Base-by-base conservation (phyloP, 306 rosid species). In the Trifolium dubium region DNA sequence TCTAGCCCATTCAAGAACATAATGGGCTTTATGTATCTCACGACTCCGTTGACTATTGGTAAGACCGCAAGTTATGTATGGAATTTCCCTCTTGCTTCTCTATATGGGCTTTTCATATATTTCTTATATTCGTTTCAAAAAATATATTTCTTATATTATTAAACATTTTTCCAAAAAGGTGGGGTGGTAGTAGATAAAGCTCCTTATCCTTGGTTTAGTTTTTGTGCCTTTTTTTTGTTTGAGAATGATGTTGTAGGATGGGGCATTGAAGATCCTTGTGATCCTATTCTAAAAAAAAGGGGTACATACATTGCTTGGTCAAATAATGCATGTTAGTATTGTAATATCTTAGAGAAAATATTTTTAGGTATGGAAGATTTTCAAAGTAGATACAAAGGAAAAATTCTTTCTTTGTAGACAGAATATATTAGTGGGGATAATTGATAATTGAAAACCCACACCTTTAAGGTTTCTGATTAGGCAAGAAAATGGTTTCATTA, bases 1-100 rank as follows among this genome's bases (percentile, higher is more conserved):
- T 62, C 41, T 64, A 28, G 60, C 89, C 91, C 88, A 83, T 86
- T 56, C 81, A 55, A 69, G 59, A 61, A 64, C 61, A 75, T 85
- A 54, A 88, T 86, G 93, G 89, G 87, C 75, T 67, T 59, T 61
- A 51, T n/a, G 44, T 60, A 18, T 3, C 55, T 10, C 60, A 70
- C 65, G 39, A 68, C 23, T 2, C 75, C 44, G 44, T 67, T 43
- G 60, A 71, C 50, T 68, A 32, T 72, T 79, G 73, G 61, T 15
- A 29, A 67, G 72, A 67, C 55, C 1, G 3, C 54, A 14, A 71
- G 59, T 12, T 47, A 15, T 50, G 19, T 30, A 30, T 77, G 40
- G 60, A 65, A 55, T 75, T 46, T 77, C 40, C 51, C 43, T 39
- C 14, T 44, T 44, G 15, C 50, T 44, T 44, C 49, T 11, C 50